Conservation (phyloP, 1,284 basidiomycete species). For the Boletus sp. region DNA sequence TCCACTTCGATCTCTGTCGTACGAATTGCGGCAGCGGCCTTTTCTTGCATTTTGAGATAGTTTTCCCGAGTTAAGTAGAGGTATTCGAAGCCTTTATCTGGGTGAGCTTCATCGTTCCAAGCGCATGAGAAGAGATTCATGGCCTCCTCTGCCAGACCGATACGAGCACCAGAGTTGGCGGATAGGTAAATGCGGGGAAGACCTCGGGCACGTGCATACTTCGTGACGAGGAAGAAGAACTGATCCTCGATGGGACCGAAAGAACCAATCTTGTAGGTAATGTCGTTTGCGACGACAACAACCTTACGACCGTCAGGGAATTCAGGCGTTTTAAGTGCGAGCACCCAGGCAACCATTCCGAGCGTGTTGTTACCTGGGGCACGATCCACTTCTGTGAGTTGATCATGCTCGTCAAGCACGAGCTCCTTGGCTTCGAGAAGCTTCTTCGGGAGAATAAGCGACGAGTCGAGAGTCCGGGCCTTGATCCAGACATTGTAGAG, state of each 20-base stretch:
- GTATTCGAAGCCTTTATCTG: conserved; percentile 97
- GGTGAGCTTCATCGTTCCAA: conserved; percentile 79
- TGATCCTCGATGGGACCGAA: conserved; percentile 97
- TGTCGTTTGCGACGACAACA: conserved; percentile 96
- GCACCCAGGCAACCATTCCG: conserved; percentile 99
- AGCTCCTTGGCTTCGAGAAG: conserved; percentile 86
- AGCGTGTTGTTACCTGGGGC: conserved; percentile 92
- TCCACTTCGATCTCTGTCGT: conserved; percentile 84
- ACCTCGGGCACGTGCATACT: conserved; percentile 87
- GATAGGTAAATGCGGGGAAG: conserved; percentile 96
- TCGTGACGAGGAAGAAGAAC: conserved; percentile 94
- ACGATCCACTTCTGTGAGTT: conserved; percentile 87
- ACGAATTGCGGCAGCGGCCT: conserved; percentile 75
- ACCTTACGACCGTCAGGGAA: conserved; percentile 86
- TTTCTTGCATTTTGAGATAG: conserved; percentile 79
- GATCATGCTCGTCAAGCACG: conserved; percentile 91
- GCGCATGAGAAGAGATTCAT: conserved; percentile 89
- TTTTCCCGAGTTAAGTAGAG: conserved; percentile 92
- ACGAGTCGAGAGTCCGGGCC: conserved; percentile 63
- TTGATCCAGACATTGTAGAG: conserved; percentile 91
- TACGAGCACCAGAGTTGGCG: conserved; percentile 97
- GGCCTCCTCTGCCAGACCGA: conserved; percentile 94
- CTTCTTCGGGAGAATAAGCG: conserved; percentile 72
- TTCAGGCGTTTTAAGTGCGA: conserved; percentile 92
- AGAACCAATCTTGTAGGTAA: conserved; percentile 98